Conservation (phyloP, 2,329 filamentous ascomycete species). For the Podosphaera leucotricha region DNA sequence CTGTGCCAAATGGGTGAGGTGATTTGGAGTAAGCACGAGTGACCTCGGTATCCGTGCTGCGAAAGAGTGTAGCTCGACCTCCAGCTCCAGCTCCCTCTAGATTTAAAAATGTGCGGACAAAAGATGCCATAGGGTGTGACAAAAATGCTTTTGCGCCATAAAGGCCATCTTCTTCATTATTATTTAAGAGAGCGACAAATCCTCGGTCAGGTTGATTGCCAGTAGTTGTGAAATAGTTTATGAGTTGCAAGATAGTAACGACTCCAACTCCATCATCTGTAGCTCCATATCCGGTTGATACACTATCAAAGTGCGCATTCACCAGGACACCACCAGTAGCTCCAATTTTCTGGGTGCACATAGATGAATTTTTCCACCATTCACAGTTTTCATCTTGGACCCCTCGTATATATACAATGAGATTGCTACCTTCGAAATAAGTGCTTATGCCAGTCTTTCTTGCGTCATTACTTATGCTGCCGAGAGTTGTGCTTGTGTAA, state of each 20-base stretch:
- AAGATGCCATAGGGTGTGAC: constrained; percentile 55
- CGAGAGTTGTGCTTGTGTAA: constrained; percentile 38
- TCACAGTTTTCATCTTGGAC: constrained; percentile 45
- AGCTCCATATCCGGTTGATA: constrained; percentile 76
- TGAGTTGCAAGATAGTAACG: constrained; percentile 61
- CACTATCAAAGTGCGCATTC: constrained; percentile 79
- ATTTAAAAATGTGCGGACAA: constrained; percentile 76
- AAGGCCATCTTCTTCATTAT: constrained; percentile 82
- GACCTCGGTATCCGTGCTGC: constrained; percentile 68
- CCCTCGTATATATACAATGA: constrained; percentile 78
- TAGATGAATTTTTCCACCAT: constrained; percentile 39
- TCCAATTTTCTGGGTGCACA: constrained; percentile 22
- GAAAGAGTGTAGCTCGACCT: constrained; percentile 66
- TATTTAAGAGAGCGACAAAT: constrained; percentile 72
- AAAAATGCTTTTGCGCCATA: constrained; percentile 72
- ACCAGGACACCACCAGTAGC: constrained; percentile 61
- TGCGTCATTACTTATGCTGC: constrained; percentile 16
- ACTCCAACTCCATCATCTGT: constrained; percentile 88
- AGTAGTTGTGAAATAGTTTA: constrained; percentile 60
- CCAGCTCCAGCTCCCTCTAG: constrained; percentile 88
- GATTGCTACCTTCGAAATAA: constrained; percentile 84
- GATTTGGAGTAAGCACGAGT: constrained; percentile 52
- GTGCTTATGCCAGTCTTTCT: constrained; percentile 22
- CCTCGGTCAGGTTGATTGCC: constrained; percentile 55
- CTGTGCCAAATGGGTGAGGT: constrained; percentile 58